Evolutionary conservation across 306 rosid species (phyloP).

Genomic region (Lupinus albus): DNA sequence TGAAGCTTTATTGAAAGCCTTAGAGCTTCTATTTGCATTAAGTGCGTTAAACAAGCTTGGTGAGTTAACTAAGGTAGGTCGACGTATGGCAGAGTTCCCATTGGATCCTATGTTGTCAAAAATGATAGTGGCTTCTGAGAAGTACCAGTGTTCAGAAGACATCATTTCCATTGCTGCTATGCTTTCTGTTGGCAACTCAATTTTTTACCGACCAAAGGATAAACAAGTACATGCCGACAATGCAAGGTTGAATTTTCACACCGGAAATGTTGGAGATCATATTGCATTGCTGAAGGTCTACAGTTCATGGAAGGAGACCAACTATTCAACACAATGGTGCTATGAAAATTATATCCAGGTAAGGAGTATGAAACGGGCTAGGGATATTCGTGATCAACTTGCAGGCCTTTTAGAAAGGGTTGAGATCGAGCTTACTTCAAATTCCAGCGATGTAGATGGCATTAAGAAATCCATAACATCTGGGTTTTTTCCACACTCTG

Average conservation of each 20-base stretch:
- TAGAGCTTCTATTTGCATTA: constrained; percentile 82
- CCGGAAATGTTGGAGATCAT: constrained; percentile 94
- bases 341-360: constrained; percentile 94
- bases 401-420: constrained; percentile 92
- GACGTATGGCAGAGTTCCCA: constrained; percentile 97
- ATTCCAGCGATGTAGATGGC: constrained; percentile 62
- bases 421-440: constrained; percentile 76
- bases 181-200: constrained; percentile 92
- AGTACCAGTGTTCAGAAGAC: constrained; percentile 83
- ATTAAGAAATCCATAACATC: constrained; percentile 88
- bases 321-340: constrained; percentile 96
- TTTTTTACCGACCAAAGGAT: constrained; percentile 96
- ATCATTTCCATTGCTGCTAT: constrained; percentile 85
- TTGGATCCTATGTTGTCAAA: constrained; percentile 93
- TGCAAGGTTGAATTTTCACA: constrained; percentile 87
- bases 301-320: constrained; percentile 92
- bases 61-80: constrained; percentile 84
- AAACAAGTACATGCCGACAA: constrained; percentile 98
- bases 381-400: constrained; percentile 94
- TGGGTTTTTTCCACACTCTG: constrained; percentile 88
- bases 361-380: constrained; percentile 95
- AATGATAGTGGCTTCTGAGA: constrained; percentile 91
- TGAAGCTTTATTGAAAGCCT: constrained; percentile 83
- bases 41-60: constrained; percentile 85
- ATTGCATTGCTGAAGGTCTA: constrained; percentile 85